Base-by-base conservation (phyloP, 306 rosid genomes). In the Astragalus glycyphyllos region DNA sequence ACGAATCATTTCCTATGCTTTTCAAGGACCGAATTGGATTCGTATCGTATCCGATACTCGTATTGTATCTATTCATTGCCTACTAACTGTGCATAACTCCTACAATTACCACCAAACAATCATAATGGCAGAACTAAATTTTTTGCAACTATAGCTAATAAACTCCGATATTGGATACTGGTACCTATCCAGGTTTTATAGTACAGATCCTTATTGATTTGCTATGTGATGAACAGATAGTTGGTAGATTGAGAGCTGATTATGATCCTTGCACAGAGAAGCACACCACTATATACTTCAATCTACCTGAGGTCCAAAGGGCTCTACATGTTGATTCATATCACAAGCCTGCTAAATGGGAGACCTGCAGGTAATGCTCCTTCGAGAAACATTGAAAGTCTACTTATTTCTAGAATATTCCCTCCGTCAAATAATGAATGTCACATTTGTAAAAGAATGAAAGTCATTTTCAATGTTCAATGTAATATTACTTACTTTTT, bases 181-280 rank as follows among this genome's bases (percentile, higher is more conserved):
- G 14, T 34, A 11, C n/a, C 32, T 34, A 58, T 13, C 13, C 64
- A 31, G 64, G 35, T 58, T 67, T 61, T 77, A 40, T 61, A 17
- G 14, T 62, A 53, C 34, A 48, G 37, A 66, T 75, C 47, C 34
- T 62, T 77, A 63, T 41, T 72, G 65, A 77, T 73, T 45, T 55
- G 40, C 59, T 12, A 20, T 77, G 65, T 71, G 53, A 35, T 81
- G 64, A 34, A 14, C 77, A 90, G 96, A 80, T 14, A 83, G 61
- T 83, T 45, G 93, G 91, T 44, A 87, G 59, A 56, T 65, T 88
- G 60, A 57, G 67, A 68, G 57, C 72, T 63, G 78, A 4, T n/a
- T 93, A 90, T 76, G 98, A 93, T 88, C 98, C 98, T 78, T 93
- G 97, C 86, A 88, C 96, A 0, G 91, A 90, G 86, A 68, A 13